Percentiles rank a stretch among this genome's conserved stretches.
Evolutionary conservation across 495 filamentous ascomycete genomes (phyloP).

Genomic region (Glutinoglossum americanum): DNA sequence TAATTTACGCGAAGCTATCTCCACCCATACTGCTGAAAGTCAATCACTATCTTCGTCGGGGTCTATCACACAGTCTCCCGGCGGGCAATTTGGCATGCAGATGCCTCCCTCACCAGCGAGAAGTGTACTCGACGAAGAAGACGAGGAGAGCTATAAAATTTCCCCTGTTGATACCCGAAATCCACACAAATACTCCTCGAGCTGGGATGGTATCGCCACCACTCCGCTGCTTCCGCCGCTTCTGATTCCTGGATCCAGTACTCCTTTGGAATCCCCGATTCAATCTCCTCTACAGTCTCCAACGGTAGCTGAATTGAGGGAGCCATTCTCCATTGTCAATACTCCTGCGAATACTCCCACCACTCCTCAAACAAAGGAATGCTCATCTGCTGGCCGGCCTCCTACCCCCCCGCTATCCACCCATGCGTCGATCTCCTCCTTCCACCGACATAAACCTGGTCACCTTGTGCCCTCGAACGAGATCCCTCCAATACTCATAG

Average conservation of each 20-base stretch:
- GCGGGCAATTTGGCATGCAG: slow-evolving; percentile 20
- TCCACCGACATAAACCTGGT: slow-evolving; percentile 25
- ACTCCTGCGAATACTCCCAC: slow-evolving; percentile 20
- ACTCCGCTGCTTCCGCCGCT: slow-evolving; percentile 71
- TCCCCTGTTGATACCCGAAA: slow-evolving; percentile 34
- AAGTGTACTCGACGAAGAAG: slow-evolving; percentile 34
- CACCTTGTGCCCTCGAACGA: slow-evolving; percentile 27
- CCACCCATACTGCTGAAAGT: slow-evolving; percentile 24
- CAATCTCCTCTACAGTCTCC: slow-evolving; percentile 72
- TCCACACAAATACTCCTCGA: slow-evolving; percentile 24
- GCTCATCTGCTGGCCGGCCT: slow-evolving; percentile 16
- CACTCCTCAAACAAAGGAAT: neutral
- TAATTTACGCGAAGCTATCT: slow-evolving; percentile 3
- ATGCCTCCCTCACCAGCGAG: slow-evolving; percentile 44
- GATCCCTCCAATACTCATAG: slow-evolving; percentile 36
- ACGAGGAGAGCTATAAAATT: slow-evolving; percentile 24
- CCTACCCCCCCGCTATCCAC: slow-evolving; percentile 61
- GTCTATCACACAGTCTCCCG: slow-evolving; percentile 9
- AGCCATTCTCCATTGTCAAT: slow-evolving; percentile 17
- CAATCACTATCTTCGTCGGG: slow-evolving; percentile 37
- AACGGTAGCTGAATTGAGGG: slow-evolving; percentile 29
- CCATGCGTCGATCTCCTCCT: slow-evolving; percentile 57
- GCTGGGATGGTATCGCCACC: slow-evolving; percentile 35
- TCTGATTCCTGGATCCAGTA: slow-evolving; percentile 31
- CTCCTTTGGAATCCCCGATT: slow-evolving; percentile 23